phyloP scores from a whole-genome alignment of 2,329 filamentous ascomycete genomes.

The Sordariomycetes sp. region DNA sequence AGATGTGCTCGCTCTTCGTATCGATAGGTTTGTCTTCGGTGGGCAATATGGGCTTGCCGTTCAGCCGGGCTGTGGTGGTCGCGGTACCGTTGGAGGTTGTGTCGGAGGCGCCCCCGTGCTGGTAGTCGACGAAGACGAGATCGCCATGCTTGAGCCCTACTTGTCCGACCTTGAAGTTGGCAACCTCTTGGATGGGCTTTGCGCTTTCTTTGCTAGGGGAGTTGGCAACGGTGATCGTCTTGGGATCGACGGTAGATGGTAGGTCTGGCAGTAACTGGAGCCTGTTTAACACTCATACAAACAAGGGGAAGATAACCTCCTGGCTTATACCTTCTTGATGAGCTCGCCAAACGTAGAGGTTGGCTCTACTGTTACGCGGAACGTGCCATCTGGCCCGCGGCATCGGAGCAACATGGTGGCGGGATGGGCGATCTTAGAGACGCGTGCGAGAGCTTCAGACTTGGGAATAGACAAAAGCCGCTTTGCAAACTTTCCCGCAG shows the following conservation, averaged over 20 bases:
- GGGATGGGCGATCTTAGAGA: too few species aligned
- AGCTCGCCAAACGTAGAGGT: constrained; percentile 63
- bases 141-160: constrained; percentile 73
- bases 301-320: too few species aligned
- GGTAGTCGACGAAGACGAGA: constrained; percentile 79
- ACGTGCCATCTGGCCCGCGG: constrained; percentile 86
- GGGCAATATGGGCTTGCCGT: constrained; percentile 64
- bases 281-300: too few species aligned
- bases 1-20: constrained; percentile 53
- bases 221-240: constrained; percentile 53
- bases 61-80: constrained; percentile 58
- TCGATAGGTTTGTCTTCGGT: constrained; percentile 59
- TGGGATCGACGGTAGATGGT: constrained; percentile 52
- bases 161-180: constrained; percentile 43
- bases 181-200: constrained; percentile 50
- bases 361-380: constrained; percentile 71
- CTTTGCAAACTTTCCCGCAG: too few species aligned
- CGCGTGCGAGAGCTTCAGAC: too few species aligned
- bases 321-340: constrained; percentile 18
- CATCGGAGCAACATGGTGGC: constrained; percentile 72
- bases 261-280: constrained; percentile 47
- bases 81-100: constrained; percentile 26
- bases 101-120: constrained; percentile 39
- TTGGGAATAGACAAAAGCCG: too few species aligned
- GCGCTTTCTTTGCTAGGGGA: constrained; percentile 47